phyloP scores from a whole-genome alignment of 805 yeast species.

The Lachancea nothofagi region DNA sequence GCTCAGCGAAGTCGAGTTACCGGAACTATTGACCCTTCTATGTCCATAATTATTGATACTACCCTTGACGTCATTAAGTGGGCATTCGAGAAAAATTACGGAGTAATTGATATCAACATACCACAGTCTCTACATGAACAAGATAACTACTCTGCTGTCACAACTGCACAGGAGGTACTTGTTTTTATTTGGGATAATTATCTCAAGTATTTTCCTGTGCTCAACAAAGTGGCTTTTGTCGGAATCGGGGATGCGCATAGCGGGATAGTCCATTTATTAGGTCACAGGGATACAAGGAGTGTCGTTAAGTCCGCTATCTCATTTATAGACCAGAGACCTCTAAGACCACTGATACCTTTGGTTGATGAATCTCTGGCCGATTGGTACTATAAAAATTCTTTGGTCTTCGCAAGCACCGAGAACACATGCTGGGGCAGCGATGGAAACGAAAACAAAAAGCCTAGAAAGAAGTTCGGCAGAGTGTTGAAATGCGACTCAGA shows the following conservation, averaged over 20 bases:
- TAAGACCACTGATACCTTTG: slow-evolving; percentile 76
- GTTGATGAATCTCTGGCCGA: slow-evolving; percentile 86
- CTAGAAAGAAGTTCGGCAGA: slow-evolving; percentile 87
- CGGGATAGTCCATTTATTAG: slow-evolving; percentile 79
- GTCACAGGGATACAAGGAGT: slow-evolving; percentile 66
- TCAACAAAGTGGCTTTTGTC: slow-evolving; percentile 61
- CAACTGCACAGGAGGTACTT: slow-evolving; percentile 70
- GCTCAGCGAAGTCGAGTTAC: slow-evolving; percentile 74
- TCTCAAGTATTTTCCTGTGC: slow-evolving; percentile 60
- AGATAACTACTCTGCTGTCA: slow-evolving; percentile 52
- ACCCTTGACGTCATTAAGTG: slow-evolving; percentile 66
- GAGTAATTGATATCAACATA: slow-evolving; percentile 77
- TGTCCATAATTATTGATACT: slow-evolving; percentile 72
- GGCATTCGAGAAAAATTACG: slow-evolving; percentile 56
- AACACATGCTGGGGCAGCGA: slow-evolving; percentile 78
- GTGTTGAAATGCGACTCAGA: slow-evolving; percentile 69
- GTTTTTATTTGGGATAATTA: slow-evolving; percentile 89
- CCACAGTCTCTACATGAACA: slow-evolving; percentile 51
- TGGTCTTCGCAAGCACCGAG: slow-evolving; percentile 66
- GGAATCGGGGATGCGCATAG: slow-evolving; percentile 90
- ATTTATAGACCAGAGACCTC: slow-evolving; percentile 60
- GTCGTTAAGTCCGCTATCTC: slow-evolving; percentile 67
- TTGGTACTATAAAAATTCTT: slow-evolving; percentile 85
- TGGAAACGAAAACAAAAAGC: slow-evolving; percentile 51
- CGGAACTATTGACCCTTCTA: slow-evolving; percentile 68